Evolutionary conservation across 768 basidiomycete species (phyloP), one percentile per base, ranked within the genome.

Genomic region (Boletus rufocinnamomeus): DNA sequence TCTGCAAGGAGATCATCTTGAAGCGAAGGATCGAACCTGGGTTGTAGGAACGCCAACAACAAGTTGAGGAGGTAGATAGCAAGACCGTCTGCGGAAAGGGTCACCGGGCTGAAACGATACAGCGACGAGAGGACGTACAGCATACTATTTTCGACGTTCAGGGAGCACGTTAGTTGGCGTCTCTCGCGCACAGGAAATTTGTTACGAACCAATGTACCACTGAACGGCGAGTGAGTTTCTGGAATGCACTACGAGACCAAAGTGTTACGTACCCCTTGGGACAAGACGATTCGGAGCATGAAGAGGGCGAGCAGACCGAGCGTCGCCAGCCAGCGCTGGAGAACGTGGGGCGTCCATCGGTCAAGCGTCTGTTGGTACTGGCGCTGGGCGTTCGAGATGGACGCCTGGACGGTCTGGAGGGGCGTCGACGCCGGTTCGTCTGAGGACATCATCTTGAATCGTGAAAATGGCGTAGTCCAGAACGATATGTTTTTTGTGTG

Each of bases 31-130:
- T 99, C 97, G 72, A 99, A 98, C 72, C 89, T 92, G 35, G 97
- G 97, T 79, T 98, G 95, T 19, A 99, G 81, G 81, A 99, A 99
- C 2, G 97, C 96, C 63, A 99, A 83, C 54, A 99, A 86, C 53
- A 99, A 85, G 77, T 99, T 97, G 59, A 98, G 83, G 61, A 96
- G 85, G 76, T 98, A 98, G 65, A 97, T 98, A 32, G 93, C 95
- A 64, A 91, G 88, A 19, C 91, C 95, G 70, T 96, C 90, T 91
- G 59, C 16, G 63, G 9, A 52, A 21, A 44, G 0, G 46, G 46
- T 64, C 30, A 64, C 30, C 14, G 30, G 27, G 48, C 38, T 37
- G 52, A 47, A 41, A 49, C 50, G 19, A 40, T 40, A 30, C 2
- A 13, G 21, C 14, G n/a, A 51, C 27, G 27, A 59, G 32, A 32